Percentiles rank a stretch among this genome's conserved stretches.
phyloP scores from a whole-genome alignment of 2,329 filamentous ascomycete species.

The Ceratocystis destructans region DNA sequence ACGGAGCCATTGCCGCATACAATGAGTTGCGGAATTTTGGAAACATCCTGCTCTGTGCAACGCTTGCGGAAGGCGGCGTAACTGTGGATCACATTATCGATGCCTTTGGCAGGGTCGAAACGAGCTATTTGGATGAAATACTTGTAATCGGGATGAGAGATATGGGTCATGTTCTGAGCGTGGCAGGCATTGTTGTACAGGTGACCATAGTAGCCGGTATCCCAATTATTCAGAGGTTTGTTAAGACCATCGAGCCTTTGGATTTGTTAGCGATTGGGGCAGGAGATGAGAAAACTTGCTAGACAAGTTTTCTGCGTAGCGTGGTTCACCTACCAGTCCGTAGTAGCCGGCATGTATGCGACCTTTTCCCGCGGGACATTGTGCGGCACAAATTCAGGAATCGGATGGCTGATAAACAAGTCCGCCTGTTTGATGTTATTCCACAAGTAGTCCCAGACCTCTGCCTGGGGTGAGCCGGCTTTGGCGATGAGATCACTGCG shows the following conservation, averaged over 20 bases:
- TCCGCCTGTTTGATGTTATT: slow-evolving; percentile 55
- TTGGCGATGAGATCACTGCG: slow-evolving; percentile 56
- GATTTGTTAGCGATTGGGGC: slow-evolving; percentile 20
- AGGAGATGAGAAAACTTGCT: neutral
- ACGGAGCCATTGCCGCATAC: slow-evolving; percentile 68
- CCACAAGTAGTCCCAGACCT: slow-evolving; percentile 67
- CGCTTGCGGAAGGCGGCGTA: slow-evolving; percentile 58
- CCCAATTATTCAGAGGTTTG: slow-evolving; percentile 57
- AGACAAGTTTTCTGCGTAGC: slow-evolving; percentile 6
- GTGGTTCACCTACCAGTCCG: slow-evolving; percentile 48
- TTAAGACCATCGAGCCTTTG: slow-evolving; percentile 56
- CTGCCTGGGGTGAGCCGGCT: slow-evolving; percentile 51
- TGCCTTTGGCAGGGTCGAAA: slow-evolving; percentile 74
- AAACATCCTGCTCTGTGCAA: slow-evolving; percentile 38
- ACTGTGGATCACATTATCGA: slow-evolving; percentile 60
- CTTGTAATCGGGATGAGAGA: slow-evolving; percentile 44
- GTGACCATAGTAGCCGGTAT: slow-evolving; percentile 58
- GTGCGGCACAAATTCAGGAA: slow-evolving; percentile 58
- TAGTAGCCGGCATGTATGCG: slow-evolving; percentile 65
- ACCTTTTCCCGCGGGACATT: slow-evolving; percentile 53
- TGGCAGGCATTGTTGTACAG: slow-evolving; percentile 54
- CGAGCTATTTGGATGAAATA: slow-evolving; percentile 72
- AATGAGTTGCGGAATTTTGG: slow-evolving; percentile 54
- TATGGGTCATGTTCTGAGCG: slow-evolving; percentile 44
- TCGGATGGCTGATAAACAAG: slow-evolving; percentile 71